Conservation (phyloP, 345 rosid genomes). For the Trapa incisa region DNA sequence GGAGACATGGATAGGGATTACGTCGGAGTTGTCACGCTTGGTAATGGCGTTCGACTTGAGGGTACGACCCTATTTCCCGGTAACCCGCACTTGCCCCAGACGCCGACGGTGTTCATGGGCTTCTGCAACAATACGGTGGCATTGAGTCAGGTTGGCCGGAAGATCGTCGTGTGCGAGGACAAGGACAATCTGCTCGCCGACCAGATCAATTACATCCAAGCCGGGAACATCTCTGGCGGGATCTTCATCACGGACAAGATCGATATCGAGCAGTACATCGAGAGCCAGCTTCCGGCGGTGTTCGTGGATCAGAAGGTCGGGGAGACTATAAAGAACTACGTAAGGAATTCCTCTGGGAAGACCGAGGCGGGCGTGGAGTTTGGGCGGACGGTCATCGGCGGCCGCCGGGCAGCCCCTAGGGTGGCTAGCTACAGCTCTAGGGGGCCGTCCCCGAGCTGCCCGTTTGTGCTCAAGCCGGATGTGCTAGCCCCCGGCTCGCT, state of each 20-base stretch:
- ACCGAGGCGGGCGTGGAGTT: slow-evolving; percentile 33
- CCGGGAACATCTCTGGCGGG: slow-evolving; percentile 9
- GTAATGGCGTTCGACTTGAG: slow-evolving; percentile 9
- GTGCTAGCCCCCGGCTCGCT: slow-evolving; percentile 36
- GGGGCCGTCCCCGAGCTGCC: slow-evolving; percentile 48
- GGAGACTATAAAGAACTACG: slow-evolving; percentile 21
- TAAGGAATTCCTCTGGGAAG: slow-evolving; percentile 10
- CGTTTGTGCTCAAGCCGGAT: slow-evolving; percentile 41
- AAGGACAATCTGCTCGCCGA: neutral
- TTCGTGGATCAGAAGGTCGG: slow-evolving; percentile 10
- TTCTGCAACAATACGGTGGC: slow-evolving; percentile 1
- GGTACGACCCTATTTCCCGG: slow-evolving; percentile 29
- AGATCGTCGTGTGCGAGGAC: slow-evolving; percentile 11
- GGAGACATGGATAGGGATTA: slow-evolving; percentile 33
- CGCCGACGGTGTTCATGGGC: slow-evolving; percentile 8
- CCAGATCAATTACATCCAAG: slow-evolving; percentile 1
- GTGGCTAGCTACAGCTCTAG: slow-evolving; percentile 40
- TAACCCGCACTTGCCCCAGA: slow-evolving; percentile 5
- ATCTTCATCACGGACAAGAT: slow-evolving; percentile 12
- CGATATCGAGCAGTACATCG: slow-evolving; percentile 5
- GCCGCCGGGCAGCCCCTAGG: slow-evolving; percentile 24
- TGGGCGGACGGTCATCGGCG: slow-evolving; percentile 16
- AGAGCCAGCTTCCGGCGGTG: slow-evolving; percentile 8
- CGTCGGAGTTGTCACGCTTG: slow-evolving; percentile 19
- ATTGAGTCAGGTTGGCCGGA: neutral